Conservation (phyloP, 2,329 filamentous ascomycete species). For the Apiospora kogelbergensis region DNA sequence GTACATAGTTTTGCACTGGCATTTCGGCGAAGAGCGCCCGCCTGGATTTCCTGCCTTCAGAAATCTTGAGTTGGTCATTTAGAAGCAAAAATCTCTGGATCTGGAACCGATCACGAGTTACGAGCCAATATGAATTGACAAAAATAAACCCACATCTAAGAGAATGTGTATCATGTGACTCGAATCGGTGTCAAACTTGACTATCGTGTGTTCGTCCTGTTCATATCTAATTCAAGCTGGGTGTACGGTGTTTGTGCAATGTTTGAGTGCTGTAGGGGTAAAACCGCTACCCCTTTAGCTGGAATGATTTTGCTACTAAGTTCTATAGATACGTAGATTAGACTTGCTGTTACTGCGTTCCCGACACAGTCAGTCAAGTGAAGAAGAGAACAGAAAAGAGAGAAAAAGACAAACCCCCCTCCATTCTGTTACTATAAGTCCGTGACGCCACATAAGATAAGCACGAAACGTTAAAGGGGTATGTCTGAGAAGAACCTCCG, state of each 20-base stretch:
- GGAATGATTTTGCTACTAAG: neutral
- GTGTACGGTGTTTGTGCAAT: no score
- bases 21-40: neutral
- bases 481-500: neutral
- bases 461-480: neutral
- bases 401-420: neutral
- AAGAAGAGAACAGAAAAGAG: neutral
- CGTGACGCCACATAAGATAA: neutral
- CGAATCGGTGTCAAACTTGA: neutral
- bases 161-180: no score
- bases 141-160: neutral
- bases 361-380: neutral
- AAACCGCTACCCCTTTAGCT: neutral
- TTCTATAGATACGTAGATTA: neutral
- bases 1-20: slow-evolving; percentile 19
- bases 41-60: slow-evolving; percentile 6
- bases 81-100: slow-evolving; percentile 2
- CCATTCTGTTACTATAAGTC: neutral
- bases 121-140: slow-evolving; percentile 2
- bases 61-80: slow-evolving; percentile 8
- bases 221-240: no score
- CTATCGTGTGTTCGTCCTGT: no score
- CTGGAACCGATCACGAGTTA: slow-evolving; percentile 4
- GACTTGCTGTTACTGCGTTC: no score
- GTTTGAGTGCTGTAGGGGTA: no score